Conservation (phyloP, 2,329 filamentous ascomycete species). For the Calonectria honghensis region DNA sequence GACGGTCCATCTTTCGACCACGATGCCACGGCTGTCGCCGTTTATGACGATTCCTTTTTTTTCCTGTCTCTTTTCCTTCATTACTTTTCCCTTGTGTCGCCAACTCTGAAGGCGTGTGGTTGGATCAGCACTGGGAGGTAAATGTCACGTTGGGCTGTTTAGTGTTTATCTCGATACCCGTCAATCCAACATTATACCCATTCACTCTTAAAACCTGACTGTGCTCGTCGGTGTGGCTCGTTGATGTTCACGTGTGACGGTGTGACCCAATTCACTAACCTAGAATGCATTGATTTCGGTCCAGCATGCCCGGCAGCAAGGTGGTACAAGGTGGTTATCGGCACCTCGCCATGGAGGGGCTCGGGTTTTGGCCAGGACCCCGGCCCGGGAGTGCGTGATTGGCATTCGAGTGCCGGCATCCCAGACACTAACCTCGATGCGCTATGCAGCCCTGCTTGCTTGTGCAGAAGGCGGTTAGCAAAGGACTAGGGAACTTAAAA, state of each 20-base stretch:
- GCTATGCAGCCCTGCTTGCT: conserved; percentile 18
- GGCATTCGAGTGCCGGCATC: conserved; percentile 21
- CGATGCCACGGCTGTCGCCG: conserved; percentile 42
- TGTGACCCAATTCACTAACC: neutral
- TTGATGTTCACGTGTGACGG: neutral
- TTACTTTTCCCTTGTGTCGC: conserved; percentile 47
- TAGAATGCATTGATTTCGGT: neutral
- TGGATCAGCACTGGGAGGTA: conserved; percentile 53
- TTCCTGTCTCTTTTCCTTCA: conserved; percentile 25
- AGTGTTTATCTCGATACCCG: conserved; percentile 57
- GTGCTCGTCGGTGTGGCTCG: neutral
- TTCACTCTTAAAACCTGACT: neutral
- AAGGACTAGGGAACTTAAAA: neutral
- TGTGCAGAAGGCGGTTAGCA: conserved; percentile 1
- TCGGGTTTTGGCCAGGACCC: conserved; percentile 16
- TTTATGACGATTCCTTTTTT: conserved; percentile 48
- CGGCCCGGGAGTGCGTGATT: conserved; percentile 24
- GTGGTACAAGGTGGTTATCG: conserved; percentile 6
- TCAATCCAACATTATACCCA: conserved; percentile 53
- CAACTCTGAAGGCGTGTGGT: conserved; percentile 48
- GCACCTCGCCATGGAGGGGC: conserved; percentile 26
- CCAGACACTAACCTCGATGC: neutral
- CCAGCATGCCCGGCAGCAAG: neutral
- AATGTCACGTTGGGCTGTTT: conserved; percentile 53
- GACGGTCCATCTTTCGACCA: conserved; percentile 20